Percentiles rank a stretch among this genome's conserved stretches.
These are phyloP conservation scores for Aureobasidium namibiae DNA, from an alignment of 2,329 filamentous ascomycete species.

Conservation along the genomic window DNA sequence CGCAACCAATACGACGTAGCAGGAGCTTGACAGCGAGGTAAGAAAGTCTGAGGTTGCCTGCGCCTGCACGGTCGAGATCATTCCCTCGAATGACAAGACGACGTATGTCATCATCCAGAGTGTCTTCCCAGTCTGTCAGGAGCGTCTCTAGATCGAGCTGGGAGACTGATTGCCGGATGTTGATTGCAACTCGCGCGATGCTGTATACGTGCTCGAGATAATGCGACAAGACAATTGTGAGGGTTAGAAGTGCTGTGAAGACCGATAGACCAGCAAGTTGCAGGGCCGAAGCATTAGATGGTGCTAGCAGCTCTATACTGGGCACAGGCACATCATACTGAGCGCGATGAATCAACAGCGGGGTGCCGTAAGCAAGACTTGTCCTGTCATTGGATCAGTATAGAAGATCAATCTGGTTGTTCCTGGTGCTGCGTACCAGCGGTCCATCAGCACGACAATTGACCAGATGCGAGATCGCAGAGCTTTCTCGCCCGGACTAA, in stretches of 20 bases:
- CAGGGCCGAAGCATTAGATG: background rate
- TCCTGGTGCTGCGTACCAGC: conserved; percentile 31
- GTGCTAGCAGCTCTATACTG: conserved; percentile 27
- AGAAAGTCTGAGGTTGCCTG: conserved; percentile 33
- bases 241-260: background rate
- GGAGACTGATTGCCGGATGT: background rate
- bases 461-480: conserved; percentile 49
- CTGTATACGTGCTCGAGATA: background rate
- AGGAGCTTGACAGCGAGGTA: conserved; percentile 32
- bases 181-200: background rate
- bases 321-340: conserved; percentile 51
- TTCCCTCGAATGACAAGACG: background rate
- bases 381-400: conserved; percentile 29
- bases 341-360: conserved; percentile 44
- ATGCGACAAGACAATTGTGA: background rate
- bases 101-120: background rate
- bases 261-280: background rate
- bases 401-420: background rate
- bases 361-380: conserved; percentile 48
- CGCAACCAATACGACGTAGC: conserved; percentile 15
- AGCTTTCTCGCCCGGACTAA: conserved; percentile 42
- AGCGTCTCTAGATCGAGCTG: background rate
- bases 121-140: background rate
- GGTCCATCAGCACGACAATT: conserved; percentile 49
- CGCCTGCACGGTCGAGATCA: conserved; percentile 18